Evolutionary conservation across 2,329 filamentous ascomycete genomes (phyloP).

Genomic region (Rosellinia necatrix): DNA sequence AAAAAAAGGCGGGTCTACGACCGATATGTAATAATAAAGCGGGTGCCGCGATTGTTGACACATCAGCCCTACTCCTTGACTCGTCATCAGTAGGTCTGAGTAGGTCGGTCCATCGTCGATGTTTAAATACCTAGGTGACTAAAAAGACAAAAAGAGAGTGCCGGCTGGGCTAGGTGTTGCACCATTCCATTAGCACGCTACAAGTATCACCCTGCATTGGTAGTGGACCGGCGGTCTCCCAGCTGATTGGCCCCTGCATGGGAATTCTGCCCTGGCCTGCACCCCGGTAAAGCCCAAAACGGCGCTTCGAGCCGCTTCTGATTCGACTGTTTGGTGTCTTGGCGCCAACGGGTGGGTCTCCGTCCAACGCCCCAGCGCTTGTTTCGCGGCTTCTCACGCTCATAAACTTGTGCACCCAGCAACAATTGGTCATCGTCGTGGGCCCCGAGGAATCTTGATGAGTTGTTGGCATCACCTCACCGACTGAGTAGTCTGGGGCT

Average conservation of each 20-base stretch:
- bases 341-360: constrained; percentile 4
- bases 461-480: constrained; percentile 7
- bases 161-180: too few relatives aligned
- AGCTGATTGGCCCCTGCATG: constrained; percentile 18
- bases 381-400: constrained; percentile 12
- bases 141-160: too few relatives aligned
- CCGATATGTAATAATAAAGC: too few relatives aligned
- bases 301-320: constrained; percentile 27
- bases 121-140: too few relatives aligned
- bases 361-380: constrained; percentile 16
- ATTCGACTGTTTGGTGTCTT: constrained; percentile 21
- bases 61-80: too few relatives aligned
- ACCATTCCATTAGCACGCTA: constrained; percentile 7
- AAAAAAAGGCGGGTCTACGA: too few relatives aligned
- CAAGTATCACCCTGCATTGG: too few relatives aligned
- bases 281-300: constrained; percentile 24
- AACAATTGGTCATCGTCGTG: neutral
- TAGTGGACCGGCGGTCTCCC: too few relatives aligned
- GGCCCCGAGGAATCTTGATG: neutral
- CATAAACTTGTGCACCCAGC: constrained; percentile 3
- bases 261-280: constrained; percentile 21
- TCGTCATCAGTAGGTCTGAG: too few relatives aligned
- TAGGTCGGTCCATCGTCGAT: too few relatives aligned
- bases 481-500: neutral
- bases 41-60: too few relatives aligned